Conservation (phyloP, 371 early-diverging fungal species). For the Mucor circinelloides region DNA sequence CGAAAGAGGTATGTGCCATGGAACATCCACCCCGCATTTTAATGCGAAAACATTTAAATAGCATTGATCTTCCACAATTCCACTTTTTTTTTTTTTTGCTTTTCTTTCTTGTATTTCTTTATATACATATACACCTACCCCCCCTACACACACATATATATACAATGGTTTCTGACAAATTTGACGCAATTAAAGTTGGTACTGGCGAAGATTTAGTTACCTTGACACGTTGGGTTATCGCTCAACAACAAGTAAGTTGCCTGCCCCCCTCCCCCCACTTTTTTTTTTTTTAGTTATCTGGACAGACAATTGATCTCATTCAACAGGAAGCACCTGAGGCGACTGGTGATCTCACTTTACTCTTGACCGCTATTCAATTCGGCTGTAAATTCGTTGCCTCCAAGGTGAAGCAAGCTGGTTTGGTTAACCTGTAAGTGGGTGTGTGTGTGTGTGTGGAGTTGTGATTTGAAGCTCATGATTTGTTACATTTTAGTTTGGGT, state of each 20-base stretch:
- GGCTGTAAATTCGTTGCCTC: conserved; percentile 98
- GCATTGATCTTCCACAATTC: not conserved
- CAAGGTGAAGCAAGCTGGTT: conserved; percentile 94
- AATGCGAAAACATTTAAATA: conserved; percentile 7
- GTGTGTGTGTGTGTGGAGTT: not conserved
- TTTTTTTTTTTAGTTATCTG: not conserved
- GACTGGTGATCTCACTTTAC: conserved; percentile 92
- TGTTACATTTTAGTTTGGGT: conserved; percentile 65
- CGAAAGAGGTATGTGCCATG: conserved; percentile 1
- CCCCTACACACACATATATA: not conserved
- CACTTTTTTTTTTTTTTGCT: conserved; percentile 1
- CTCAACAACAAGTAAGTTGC: conserved; percentile 74
- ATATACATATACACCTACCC: not conserved
- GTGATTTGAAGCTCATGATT: not conserved
- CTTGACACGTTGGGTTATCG: conserved; percentile 91
- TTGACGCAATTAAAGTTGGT: conserved; percentile 51
- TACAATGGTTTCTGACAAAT: conserved; percentile 24
- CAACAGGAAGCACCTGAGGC: conserved; percentile 73
- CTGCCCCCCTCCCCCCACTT: not conserved
- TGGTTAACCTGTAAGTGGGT: conserved; percentile 86
- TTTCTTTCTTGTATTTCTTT: conserved; percentile 6
- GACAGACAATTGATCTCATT: not conserved
- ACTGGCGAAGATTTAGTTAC: conserved; percentile 89
- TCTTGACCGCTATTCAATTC: conserved; percentile 89
- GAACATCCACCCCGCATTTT: conserved; percentile 19